Evolutionary conservation across 2,329 filamentous ascomycete species (phyloP).

Genomic region (Fusarium succisae): DNA sequence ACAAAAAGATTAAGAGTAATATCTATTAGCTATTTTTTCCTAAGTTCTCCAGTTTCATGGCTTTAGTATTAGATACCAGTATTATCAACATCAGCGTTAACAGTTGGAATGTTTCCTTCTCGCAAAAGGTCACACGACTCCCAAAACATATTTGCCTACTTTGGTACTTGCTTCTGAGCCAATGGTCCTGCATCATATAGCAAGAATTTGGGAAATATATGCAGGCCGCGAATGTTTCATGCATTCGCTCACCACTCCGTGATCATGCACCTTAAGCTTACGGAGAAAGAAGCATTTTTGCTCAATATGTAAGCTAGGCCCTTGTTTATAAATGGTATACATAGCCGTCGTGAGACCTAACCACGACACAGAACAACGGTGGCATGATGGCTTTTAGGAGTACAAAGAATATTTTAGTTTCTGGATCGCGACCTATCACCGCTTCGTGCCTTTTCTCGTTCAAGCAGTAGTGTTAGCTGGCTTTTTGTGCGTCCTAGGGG

Average conservation of each 20-base stretch:
- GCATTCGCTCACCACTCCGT: conserved; percentile 18
- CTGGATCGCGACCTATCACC: conserved; percentile 42
- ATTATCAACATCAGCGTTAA: neutral
- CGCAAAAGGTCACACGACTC: neutral
- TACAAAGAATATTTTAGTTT: conserved; percentile 35
- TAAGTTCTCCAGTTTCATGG: neutral
- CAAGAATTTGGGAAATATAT: neutral
- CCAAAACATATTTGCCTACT: neutral
- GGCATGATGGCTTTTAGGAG: neutral
- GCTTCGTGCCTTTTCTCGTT: conserved; percentile 58
- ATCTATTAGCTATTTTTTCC: conserved; percentile 24
- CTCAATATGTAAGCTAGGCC: neutral
- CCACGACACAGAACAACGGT: conserved; percentile 3
- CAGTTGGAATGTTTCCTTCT: neutral
- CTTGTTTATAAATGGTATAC: neutral
- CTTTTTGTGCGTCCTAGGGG: conserved; percentile 68
- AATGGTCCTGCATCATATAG: neutral
- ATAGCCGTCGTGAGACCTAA: neutral
- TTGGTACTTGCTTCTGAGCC: neutral
- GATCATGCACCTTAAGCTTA: neutral
- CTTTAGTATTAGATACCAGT: conserved; percentile 6
- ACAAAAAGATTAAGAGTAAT: conserved; percentile 19
- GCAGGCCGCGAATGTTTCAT: neutral
- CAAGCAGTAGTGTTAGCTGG: conserved; percentile 66
- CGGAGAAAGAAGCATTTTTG: neutral